These are phyloP conservation scores for Fonsecaea pugnacius DNA, from an alignment of 2,329 filamentous ascomycete genomes.

Conservation along the genomic window DNA sequence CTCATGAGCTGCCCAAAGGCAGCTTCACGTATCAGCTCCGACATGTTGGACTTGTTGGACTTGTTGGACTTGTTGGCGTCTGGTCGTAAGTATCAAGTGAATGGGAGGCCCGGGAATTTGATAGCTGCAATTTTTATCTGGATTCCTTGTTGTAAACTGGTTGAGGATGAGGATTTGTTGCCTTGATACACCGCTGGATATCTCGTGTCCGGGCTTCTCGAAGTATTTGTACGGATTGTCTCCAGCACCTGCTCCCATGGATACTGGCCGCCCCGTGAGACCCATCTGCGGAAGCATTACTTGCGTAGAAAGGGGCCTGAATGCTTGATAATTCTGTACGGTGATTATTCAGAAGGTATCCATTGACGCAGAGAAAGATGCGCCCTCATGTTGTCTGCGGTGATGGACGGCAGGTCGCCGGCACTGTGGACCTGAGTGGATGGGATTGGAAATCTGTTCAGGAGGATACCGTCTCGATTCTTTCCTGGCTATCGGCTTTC, in stretches of 20 bases:
- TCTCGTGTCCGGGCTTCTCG: background rate
- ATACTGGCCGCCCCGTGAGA: background rate
- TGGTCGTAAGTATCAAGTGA: background rate
- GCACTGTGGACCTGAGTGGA: background rate
- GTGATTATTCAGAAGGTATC: background rate
- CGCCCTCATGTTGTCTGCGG: background rate
- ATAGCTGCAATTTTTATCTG: background rate
- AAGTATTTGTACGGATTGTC: background rate
- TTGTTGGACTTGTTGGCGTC: background rate
- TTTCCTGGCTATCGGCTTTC: background rate
- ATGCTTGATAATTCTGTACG: background rate
- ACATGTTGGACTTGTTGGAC: too few relatives aligned
- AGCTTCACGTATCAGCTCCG: constrained; percentile 45
- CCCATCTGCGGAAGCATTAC: constrained; percentile 36
- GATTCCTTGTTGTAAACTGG: background rate
- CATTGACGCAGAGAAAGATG: background rate
- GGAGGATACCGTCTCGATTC: background rate
- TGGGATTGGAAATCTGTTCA: background rate
- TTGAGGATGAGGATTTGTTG: background rate
- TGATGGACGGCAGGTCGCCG: background rate
- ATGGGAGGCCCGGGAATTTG: background rate
- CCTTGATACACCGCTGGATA: background rate
- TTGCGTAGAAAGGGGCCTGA: background rate
- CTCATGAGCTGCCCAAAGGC: constrained; percentile 53
- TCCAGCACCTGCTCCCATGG: background rate